Evolutionary conservation across 345 rosid species (phyloP), one percentile per base, ranked within the genome.

Genomic region (Dipteronia dyeriana): DNA sequence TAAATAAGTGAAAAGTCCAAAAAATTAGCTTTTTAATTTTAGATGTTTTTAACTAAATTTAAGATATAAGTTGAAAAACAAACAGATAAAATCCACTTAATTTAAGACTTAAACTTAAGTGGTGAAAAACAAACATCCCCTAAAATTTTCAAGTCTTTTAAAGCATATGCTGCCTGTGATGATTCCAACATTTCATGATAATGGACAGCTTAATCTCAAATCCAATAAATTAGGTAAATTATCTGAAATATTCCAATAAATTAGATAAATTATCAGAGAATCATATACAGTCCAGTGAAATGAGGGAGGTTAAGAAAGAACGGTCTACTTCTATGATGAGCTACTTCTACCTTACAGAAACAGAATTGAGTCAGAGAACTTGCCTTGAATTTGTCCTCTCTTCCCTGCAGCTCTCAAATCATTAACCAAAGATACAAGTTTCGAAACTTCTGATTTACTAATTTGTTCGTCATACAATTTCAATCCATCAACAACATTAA

Each of bases 401-500:
- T 81, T 89, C 39, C 99, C 99, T 13, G 91, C 81, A n/a, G 82
- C 82, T 85, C 92, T 89, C 71, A 92, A 74, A 79, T 90, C 95
- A 85, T 88, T 87, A 71, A 86, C 90, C 86, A 92, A 81, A 41
- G 95, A 89, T 79, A 91, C 82, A 66, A 94, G 87, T 78, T 86
- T 85, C 69, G 88, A 85, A 78, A 92, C 90, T 82, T 94, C 93
- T 38, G 77, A 79, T 26, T 86, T 82, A 49, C 86, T 90, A 73
- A 87, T 70, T 76, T 91, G 82, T 60, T 84, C 81, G 49, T 89
- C 99, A 53, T 91, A 90, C 76, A 92, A 71, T 86, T 89, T 88
- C 77, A 96, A 80, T 83, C 98, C 99, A 77, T 96, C 99, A 49
- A 90, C 99, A 75, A 90, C 95, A 79, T 96, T 94, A 62, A 96